Evolutionary conservation across 2,329 filamentous ascomycete species (phyloP), one percentile per base, ranked within the genome.

Genomic region (Gaeumannomyces tritici): DNA sequence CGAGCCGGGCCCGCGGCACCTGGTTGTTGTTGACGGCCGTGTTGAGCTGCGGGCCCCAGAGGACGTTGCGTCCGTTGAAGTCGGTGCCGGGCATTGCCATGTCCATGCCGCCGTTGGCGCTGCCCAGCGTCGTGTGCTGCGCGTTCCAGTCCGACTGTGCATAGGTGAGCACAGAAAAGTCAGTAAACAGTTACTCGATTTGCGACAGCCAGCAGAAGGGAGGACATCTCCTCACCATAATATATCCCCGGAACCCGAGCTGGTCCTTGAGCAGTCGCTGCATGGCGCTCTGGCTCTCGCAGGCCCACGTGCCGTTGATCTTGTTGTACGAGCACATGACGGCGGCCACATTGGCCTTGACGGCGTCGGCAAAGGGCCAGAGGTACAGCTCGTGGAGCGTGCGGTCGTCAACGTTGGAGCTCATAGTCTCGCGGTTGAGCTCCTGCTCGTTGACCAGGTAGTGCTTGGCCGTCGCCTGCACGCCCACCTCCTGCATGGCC

Each of bases 41-140:
- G 61, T 75, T 74, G 21, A 88, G 79, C 64, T 76, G 76, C 12
- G 77, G 72, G 0, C 84, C 84, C 84, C 84, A 87, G 51, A 82
- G 76, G 3, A 84, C 71, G 55, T 76, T 79, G 35, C 74, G 74
- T 57, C 80, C 77, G 70, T 83, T 83, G 69, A 73, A 84, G 67
- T 83, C 77, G 61, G 77, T 85, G 63, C 91, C 90, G 0, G 89
- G 89, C 89, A 93, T 93, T 2, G 86, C 86, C 89, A 92, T 91
- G 72, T 93, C 90, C 65, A 93, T 72, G 31, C 90, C 90, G 28
- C 84, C 83, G 65, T 88, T 79, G 28, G 89, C 85, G 61, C 82
- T 80, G 12, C 80, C 80, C 11, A 85, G 83, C 64, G 89, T 90
- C 28, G 85, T 84, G 74, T 93, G 89, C 69, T 92, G 89, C 2